Evolutionary conservation across 1,284 basidiomycete genomes (phyloP).

Genomic region (Meira nashicola): DNA sequence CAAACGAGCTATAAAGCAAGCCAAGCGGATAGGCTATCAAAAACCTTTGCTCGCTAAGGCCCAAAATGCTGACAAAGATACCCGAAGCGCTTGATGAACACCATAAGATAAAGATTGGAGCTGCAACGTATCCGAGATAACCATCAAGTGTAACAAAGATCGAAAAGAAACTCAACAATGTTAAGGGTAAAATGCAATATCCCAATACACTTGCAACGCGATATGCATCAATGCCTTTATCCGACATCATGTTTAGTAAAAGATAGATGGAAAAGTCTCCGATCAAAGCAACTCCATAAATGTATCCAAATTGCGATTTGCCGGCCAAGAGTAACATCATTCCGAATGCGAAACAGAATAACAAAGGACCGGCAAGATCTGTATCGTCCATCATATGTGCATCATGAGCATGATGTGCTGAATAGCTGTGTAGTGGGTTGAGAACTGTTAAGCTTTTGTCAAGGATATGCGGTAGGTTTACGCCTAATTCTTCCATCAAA

Average conservation of each 20-base stretch:
- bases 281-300: conserved; percentile 92
- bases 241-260: conserved; percentile 95
- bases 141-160: conserved; percentile 84
- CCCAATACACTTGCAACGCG: conserved; percentile 91
- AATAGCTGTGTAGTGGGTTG: conserved; percentile 76
- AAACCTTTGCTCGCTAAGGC: conserved; percentile 48
- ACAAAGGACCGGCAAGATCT: conserved; percentile 89
- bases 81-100: conserved; percentile 49
- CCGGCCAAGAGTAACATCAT: conserved; percentile 62
- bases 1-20: conserved; percentile 50
- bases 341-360: conserved; percentile 77
- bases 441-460: conserved; percentile 91
- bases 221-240: conserved; percentile 90
- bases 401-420: conserved; percentile 57
- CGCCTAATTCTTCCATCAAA: conserved; percentile 71
- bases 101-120: conserved; percentile 51
- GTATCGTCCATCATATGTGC: conserved; percentile 99
- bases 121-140: conserved; percentile 40
- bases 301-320: conserved; percentile 97
- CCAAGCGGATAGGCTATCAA: conserved; percentile 51
- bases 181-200: conserved; percentile 95
- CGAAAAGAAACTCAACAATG: conserved; percentile 84
- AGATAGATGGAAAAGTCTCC: conserved; percentile 91
- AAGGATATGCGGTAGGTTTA: conserved; percentile 93
- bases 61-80: conserved; percentile 50